Conservation (phyloP, 371 early-diverging fungal genomes). For the Lichtheimia corymbifera region DNA sequence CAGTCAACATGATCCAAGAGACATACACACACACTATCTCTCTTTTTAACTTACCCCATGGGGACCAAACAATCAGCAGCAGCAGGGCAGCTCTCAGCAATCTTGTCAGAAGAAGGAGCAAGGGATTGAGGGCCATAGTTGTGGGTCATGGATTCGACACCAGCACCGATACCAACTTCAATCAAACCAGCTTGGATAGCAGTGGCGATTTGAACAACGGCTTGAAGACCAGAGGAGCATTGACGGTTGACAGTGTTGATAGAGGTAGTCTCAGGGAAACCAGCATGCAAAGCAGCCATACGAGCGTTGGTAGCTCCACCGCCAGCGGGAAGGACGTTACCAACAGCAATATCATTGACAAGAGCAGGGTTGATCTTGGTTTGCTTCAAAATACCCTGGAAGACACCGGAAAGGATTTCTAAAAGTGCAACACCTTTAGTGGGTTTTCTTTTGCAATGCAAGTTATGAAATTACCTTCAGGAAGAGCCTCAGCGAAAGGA, state of each 20-base stretch:
- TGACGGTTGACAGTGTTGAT: conserved; percentile 94
- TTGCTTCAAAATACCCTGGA: conserved; percentile 80
- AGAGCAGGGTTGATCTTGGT: conserved; percentile 85
- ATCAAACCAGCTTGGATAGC: conserved; percentile 92
- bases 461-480: conserved; percentile 45
- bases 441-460: neutral
- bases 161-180: conserved; percentile 96
- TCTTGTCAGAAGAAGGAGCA: conserved; percentile 73
- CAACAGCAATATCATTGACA: conserved; percentile 95
- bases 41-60: conserved; percentile 72
- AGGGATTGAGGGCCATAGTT: conserved; percentile 85
- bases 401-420: conserved; percentile 86
- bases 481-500: conserved; percentile 90
- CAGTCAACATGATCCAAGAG: neutral
- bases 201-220: conserved; percentile 87
- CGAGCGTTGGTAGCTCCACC: conserved; percentile 94
- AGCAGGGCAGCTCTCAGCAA: conserved; percentile 64
- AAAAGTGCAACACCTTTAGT: neutral
- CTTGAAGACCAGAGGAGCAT: conserved; percentile 97
- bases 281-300: conserved; percentile 95
- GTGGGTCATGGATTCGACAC: conserved; percentile 97
- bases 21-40: neutral
- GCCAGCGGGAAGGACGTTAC: conserved; percentile 91
- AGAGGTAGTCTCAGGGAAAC: conserved; percentile 85
- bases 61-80: conserved; percentile 86